These are phyloP conservation scores for Ganoderma boninense DNA, from an alignment of 1,284 basidiomycete genomes.

Conservation along the genomic window DNA sequence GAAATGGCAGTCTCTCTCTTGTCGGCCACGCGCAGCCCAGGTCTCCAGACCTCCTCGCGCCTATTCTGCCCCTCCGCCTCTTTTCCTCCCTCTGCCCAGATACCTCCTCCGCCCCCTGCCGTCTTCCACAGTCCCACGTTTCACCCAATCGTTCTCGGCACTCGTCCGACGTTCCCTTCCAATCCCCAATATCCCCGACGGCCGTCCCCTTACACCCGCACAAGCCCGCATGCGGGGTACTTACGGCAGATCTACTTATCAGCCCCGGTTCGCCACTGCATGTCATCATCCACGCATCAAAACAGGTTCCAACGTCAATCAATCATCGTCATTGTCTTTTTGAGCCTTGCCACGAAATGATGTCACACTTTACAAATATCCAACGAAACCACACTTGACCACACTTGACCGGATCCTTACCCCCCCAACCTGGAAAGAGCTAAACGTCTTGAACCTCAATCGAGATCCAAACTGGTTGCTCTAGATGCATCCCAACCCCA, in stretches of 20 bases:
- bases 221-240: constrained; percentile 9
- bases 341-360: background rate
- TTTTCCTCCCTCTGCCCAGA: background rate
- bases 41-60: constrained; percentile 19
- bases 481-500: background rate
- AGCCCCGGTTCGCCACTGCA: background rate
- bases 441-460: background rate
- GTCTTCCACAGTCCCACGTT: background rate
- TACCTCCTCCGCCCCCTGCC: background rate
- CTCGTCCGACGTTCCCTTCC: constrained; percentile 10
- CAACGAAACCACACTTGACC: too few relatives aligned
- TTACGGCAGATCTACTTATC: background rate
- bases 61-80: background rate
- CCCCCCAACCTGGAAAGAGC: background rate
- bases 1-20: background rate
- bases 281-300: too few relatives aligned
- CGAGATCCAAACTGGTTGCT: background rate
- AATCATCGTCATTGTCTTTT: background rate
- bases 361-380: background rate
- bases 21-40: constrained; percentile 11
- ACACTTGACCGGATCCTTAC: too few relatives aligned
- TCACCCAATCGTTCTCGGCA: background rate
- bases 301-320: background rate
- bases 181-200: constrained; percentile 20
- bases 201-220: constrained; percentile 14